A percentile compares a stretch with the other conserved stretches of the same genome.
These are phyloP conservation scores for Hirsutella minnesotensis DNA, from an alignment of 2,329 filamentous ascomycete species.

Conservation along the genomic window DNA sequence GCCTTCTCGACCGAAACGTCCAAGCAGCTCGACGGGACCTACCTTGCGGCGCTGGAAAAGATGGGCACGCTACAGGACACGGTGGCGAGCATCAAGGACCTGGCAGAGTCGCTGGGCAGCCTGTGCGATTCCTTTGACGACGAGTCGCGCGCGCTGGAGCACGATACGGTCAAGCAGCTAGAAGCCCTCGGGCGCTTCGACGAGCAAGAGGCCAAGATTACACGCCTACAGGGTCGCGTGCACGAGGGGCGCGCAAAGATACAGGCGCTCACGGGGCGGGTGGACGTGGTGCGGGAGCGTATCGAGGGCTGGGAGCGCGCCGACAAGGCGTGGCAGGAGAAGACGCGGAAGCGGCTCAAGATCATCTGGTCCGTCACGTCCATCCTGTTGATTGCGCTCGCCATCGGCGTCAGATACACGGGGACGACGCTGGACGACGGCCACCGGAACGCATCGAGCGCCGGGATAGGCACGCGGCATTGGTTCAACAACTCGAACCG, in stretches of 20 bases:
- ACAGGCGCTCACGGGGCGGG: slow-evolving; percentile 45
- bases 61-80: slow-evolving; percentile 52
- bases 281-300: slow-evolving; percentile 50
- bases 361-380: slow-evolving; percentile 51
- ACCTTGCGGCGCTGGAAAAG: slow-evolving; percentile 62
- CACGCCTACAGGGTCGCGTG: slow-evolving; percentile 49
- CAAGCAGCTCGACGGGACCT: slow-evolving; percentile 58
- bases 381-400: slow-evolving; percentile 31
- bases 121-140: slow-evolving; percentile 46
- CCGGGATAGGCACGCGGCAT: not conserved
- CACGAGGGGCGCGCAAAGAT: slow-evolving; percentile 47
- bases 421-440: not conserved
- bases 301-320: slow-evolving; percentile 57
- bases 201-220: slow-evolving; percentile 51
- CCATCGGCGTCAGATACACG: slow-evolving; percentile 18
- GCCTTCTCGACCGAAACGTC: slow-evolving; percentile 51
- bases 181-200: slow-evolving; percentile 50
- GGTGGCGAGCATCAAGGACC: slow-evolving; percentile 50
- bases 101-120: slow-evolving; percentile 49
- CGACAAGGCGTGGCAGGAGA: slow-evolving; percentile 57
- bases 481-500: slow-evolving; percentile 6
- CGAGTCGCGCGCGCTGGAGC: slow-evolving; percentile 46
- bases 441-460: not conserved
- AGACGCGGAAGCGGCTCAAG: slow-evolving; percentile 49
- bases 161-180: slow-evolving; percentile 49